phyloP scores from a whole-genome alignment of 768 basidiomycete genomes.

The Hydnum rufescens region DNA sequence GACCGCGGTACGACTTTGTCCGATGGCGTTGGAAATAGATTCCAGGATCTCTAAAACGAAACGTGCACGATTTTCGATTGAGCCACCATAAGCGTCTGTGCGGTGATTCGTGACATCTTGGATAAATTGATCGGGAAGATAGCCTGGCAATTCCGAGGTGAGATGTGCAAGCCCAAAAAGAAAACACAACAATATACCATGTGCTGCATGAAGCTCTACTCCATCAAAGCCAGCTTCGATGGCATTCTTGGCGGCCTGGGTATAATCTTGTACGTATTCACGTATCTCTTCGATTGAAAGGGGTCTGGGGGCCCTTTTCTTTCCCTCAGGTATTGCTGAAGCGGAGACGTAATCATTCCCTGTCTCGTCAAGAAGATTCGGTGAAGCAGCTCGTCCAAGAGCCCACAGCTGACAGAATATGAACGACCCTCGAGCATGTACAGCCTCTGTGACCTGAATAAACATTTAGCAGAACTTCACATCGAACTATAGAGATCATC shows the following conservation, averaged over 20 bases:
- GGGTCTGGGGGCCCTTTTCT: no score
- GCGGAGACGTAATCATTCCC: neutral
- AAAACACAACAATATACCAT: conserved; percentile 3
- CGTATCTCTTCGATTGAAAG: conserved; percentile 15
- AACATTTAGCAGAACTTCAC: no score
- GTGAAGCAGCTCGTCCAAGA: conserved; percentile 13
- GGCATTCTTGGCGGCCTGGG: conserved; percentile 34
- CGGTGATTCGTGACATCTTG: conserved; percentile 36
- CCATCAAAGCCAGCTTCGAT: conserved; percentile 53
- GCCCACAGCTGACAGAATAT: conserved; percentile 21
- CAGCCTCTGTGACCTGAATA: conserved; percentile 13
- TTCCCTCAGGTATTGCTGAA: neutral
- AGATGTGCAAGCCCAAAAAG: neutral
- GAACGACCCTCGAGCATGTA: conserved; percentile 16
- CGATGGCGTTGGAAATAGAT: conserved; percentile 32
- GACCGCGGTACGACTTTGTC: conserved; percentile 32
- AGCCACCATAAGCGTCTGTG: conserved; percentile 47
- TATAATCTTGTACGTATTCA: conserved; percentile 13
- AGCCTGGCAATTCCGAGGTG: neutral
- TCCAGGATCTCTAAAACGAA: conserved; percentile 37
- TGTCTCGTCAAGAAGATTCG: neutral
- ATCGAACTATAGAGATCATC: no score
- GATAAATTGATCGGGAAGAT: conserved; percentile 35
- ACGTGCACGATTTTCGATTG: conserved; percentile 33
- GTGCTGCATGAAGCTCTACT: conserved; percentile 23